These are phyloP conservation scores for Amphibolis antarctica DNA, from an alignment of 106 monocot genomes.

Conservation along the genomic window DNA sequence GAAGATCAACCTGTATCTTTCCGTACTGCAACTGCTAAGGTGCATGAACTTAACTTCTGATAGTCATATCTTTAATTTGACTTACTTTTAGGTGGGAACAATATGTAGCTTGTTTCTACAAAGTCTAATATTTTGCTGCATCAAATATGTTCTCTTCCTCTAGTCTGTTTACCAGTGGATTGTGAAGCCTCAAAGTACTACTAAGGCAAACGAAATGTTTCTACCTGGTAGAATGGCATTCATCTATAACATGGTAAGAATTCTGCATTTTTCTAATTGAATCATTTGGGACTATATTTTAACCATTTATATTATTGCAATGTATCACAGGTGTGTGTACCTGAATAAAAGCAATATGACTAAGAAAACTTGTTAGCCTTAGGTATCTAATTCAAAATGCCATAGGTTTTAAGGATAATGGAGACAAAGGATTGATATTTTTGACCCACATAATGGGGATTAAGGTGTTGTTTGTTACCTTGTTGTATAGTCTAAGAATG, in stretches of 20 bases:
- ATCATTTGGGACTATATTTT: neutral
- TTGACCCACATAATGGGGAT: too few species aligned
- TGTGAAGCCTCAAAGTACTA: slow-evolving; percentile 61
- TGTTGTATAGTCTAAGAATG: too few species aligned
- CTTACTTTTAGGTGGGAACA: neutral
- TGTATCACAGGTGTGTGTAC: too few species aligned
- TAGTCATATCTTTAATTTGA: neutral
- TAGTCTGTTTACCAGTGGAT: slow-evolving; percentile 98
- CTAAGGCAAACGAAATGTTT: slow-evolving; percentile 89
- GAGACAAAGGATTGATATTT: too few species aligned
- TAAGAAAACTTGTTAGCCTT: too few species aligned
- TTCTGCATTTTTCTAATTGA: neutral
- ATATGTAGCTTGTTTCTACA: neutral
- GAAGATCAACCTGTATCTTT: slow-evolving; percentile 75
- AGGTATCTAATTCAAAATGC: too few species aligned
- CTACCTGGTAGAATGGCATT: slow-evolving; percentile 92
- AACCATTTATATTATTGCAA: too few species aligned
- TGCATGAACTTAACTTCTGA: slow-evolving; percentile 3
- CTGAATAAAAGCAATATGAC: too few species aligned
- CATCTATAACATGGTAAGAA: slow-evolving; percentile 82
- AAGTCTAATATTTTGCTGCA: neutral
- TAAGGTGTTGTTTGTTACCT: too few species aligned
- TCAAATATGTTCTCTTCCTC: slow-evolving; percentile 1
- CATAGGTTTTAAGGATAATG: too few species aligned
- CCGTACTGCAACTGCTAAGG: slow-evolving; percentile 80